These are phyloP conservation scores for Naematelia aurantialba DNA, from an alignment of 768 basidiomycete species.

Conservation along the genomic window DNA sequence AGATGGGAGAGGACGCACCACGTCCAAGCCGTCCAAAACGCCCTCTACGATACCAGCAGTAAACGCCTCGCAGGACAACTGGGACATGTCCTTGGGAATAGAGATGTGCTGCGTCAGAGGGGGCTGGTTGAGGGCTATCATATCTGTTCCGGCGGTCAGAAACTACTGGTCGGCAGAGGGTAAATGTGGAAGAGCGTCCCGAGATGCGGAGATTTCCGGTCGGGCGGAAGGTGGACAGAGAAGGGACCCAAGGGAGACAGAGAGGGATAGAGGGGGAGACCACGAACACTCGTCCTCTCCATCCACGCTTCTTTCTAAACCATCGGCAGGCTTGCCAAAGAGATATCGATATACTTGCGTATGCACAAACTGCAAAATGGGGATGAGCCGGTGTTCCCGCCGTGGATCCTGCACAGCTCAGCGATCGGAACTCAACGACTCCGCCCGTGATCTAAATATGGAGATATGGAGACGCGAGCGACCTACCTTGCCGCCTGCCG, in stretches of 20 bases:
- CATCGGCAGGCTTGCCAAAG: constrained; percentile 89
- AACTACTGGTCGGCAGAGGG: neutral
- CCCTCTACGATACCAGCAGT: constrained; percentile 97
- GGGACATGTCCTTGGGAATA: constrained; percentile 88
- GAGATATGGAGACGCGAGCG: neutral
- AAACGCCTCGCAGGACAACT: constrained; percentile 93
- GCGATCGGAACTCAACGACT: too few species aligned
- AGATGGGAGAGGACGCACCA: constrained; percentile 60
- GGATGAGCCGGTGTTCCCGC: constrained; percentile 83
- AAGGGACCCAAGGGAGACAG: neutral
- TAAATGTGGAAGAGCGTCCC: constrained; percentile 2
- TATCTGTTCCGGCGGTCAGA: constrained; percentile 58
- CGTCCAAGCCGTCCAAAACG: constrained; percentile 86
- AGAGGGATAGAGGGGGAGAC: neutral
- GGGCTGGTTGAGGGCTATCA: constrained; percentile 97
- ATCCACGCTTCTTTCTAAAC: constrained; percentile 91
- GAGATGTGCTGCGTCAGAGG: constrained; percentile 85
- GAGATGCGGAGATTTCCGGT: neutral
- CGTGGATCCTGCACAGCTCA: constrained; percentile 83
- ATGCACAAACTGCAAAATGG: constrained; percentile 88
- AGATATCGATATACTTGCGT: constrained; percentile 93
- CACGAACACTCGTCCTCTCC: constrained; percentile 88
- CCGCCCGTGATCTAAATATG: too few species aligned
- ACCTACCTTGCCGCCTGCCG: constrained; percentile 43
- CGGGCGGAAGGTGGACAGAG: neutral